Evolutionary conservation across 1,284 basidiomycete species (phyloP), one percentile per base, ranked within the genome.

Genomic region (Ustilago trichophora): DNA sequence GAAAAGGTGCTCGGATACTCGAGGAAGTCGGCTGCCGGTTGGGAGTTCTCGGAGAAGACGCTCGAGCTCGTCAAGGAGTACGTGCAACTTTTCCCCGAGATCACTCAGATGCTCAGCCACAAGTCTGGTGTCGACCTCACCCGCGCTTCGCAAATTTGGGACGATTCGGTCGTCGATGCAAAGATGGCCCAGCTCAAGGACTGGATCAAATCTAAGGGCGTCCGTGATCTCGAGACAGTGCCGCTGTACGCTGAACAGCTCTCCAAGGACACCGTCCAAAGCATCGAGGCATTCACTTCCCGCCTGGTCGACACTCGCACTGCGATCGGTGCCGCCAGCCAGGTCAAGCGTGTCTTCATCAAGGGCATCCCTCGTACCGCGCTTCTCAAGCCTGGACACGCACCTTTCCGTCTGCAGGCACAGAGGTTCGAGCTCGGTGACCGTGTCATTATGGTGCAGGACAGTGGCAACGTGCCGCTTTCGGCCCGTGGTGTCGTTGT

Each of bases 1-100:
- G 83, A 94, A 75, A 99, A 98, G 83, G 96, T 99, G 2, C 86
- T 98, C 31, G 92, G 92, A 58, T 98, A 96, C 82, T 91, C 93
- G 22, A 87, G 88, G 69, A 95, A 96, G 83, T 87, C 89, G 25
- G 89, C 88, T 15, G 84, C 87, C 15, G 87, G 88, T 36, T 99
- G 96, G 96, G 95, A 98, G 82, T 98, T 90, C 80, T 96, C 92
- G 70, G 88, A 93, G 67, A 90, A 90, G 79, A 89, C 94, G 0
- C 84, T 94, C 31, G 85, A 89, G 33, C 85, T 98, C 6, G 87
- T 98, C 51, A 85, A 84, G 41, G 89, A 92, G 57, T 98, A 98
- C 83, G 90, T 90, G 21, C 32, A 58, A 32, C 47, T 33, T 8
- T 81, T 82, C 69, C 79, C 81, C 7, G 80, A 81, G 64, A 52